Base-by-base conservation (phyloP, 345 rosid genomes). In the Rhizophora mangle region DNA sequence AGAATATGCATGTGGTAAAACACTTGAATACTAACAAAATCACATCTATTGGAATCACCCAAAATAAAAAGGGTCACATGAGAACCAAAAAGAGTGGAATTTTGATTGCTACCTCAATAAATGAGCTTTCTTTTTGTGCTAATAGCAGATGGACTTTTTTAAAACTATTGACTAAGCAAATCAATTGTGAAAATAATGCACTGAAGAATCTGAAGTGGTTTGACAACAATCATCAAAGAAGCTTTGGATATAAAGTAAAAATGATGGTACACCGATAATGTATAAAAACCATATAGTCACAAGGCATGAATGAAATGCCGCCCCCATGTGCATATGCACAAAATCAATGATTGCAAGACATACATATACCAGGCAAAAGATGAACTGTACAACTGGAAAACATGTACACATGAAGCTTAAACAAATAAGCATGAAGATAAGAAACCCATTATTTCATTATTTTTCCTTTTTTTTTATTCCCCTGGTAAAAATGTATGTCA, bases 401-500 rank as follows among this genome's bases (percentile, higher is more conserved):
- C 34, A 39, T 30, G 36, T 47, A 60, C 55, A 51, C 36, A 55
- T 5, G 54, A 53, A 62, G 24, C 58, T 22, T 22, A 71, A 39
- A 63, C 16, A 59, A 6, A 60, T 22, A 15, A 32, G 59, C 68
- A 36, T 72, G 58, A 60, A 67, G 32, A 68, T 53, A 34, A 53
- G 34, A 65, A 67, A 46, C 47, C 36, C 26, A 51, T 65, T 16
- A 16, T 43, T n/a, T 0, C 7, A 27, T 56, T 21, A 56, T 21
- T 13, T 2, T 29, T 39, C 34, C 26, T 19, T 56, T 11, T 1
- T 37, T 51, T 39, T 27, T 15, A 39, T 77, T 54, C 22, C 5
- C 32, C 15, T 61, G 37, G 21, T 19, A 52, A 67, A 74, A 19
- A 21, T 11, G 10, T 47, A 57, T 59, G 43, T 22, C 64, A 64